A percentile compares a stretch with the other conserved stretches of the same genome.
Conservation (phyloP, 2,329 filamentous ascomycete species). For the Microdochium paspali region DNA sequence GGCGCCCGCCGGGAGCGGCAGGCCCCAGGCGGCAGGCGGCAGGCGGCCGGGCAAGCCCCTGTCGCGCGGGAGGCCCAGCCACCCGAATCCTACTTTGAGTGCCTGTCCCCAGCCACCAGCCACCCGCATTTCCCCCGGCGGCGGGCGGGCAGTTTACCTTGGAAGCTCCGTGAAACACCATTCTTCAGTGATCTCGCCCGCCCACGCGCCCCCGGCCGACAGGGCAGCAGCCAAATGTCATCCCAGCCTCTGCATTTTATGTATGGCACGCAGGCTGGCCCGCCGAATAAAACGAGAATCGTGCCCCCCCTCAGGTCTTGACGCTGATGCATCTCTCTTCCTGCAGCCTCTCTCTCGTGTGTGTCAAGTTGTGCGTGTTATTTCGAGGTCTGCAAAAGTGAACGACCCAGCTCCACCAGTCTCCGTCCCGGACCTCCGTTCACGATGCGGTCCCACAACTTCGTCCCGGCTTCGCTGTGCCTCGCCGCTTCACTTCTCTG, state of each 20-base stretch:
- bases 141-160: too few relatives aligned
- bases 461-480: conserved; percentile 10
- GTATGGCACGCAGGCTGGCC: too few relatives aligned
- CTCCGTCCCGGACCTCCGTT: too few relatives aligned
- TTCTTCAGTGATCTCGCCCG: not conserved
- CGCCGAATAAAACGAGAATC: conserved; percentile 7
- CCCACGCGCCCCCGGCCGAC: not conserved
- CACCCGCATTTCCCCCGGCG: conserved; percentile 3
- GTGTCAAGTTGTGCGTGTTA: too few relatives aligned
- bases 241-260: not conserved
- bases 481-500: conserved; percentile 12
- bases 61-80: too few relatives aligned
- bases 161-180: not conserved
- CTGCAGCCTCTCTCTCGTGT: too few relatives aligned
- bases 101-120: conserved; percentile 9
- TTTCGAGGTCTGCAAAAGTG: too few relatives aligned
- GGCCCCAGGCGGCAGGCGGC: too few relatives aligned
- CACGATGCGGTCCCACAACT: not conserved
- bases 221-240: not conserved
- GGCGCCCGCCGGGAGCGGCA: too few relatives aligned
- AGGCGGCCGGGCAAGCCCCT: too few relatives aligned
- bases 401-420: not conserved
- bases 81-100: too few relatives aligned
- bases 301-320: conserved; percentile 4
- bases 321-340: conserved; percentile 2